phyloP scores from a whole-genome alignment of 169 alveolate genomes.

The Cryptosporidium tyzzeri region DNA sequence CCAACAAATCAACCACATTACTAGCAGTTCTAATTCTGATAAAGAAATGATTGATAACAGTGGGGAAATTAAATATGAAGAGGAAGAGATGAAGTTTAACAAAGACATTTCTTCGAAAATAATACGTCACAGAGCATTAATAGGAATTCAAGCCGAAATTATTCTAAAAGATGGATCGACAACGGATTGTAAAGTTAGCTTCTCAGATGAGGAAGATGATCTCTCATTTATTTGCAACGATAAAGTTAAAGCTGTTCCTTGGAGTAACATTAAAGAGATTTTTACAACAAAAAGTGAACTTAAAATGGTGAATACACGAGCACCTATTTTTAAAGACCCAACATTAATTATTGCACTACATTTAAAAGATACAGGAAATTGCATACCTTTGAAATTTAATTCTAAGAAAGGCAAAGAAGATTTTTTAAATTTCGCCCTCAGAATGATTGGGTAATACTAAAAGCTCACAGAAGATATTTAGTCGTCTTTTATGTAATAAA shows the following conservation, averaged over 20 bases:
- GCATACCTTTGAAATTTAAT: slow-evolving; percentile 55
- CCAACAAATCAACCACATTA: background rate
- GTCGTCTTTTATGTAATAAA: background rate
- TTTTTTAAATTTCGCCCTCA: slow-evolving; percentile 26
- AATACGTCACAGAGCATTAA: background rate
- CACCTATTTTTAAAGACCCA: slow-evolving; percentile 35
- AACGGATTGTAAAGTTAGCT: slow-evolving; percentile 21
- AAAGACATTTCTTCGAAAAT: slow-evolving; percentile 21
- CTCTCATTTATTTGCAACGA: slow-evolving; percentile 58
- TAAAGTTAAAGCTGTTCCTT: slow-evolving; percentile 61
- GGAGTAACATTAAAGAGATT: slow-evolving; percentile 44
- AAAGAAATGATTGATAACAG: background rate
- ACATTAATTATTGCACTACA: slow-evolving; percentile 62
- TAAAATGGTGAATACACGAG: slow-evolving; percentile 15
- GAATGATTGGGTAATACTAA: background rate
- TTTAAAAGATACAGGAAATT: slow-evolving; percentile 58
- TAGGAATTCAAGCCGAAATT: slow-evolving; percentile 40
- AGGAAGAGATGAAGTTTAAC: slow-evolving; percentile 49
- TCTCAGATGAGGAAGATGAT: slow-evolving; percentile 35
- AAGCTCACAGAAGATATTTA: background rate
- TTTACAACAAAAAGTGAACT: slow-evolving; percentile 48
- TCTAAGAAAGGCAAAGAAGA: slow-evolving; percentile 10
- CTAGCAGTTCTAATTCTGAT: background rate
- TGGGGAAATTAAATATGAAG: slow-evolving; percentile 1
- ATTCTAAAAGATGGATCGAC: slow-evolving; percentile 49